phyloP scores from a whole-genome alignment of 192 early-diverging fungal species.

The Coemansia sp. region DNA sequence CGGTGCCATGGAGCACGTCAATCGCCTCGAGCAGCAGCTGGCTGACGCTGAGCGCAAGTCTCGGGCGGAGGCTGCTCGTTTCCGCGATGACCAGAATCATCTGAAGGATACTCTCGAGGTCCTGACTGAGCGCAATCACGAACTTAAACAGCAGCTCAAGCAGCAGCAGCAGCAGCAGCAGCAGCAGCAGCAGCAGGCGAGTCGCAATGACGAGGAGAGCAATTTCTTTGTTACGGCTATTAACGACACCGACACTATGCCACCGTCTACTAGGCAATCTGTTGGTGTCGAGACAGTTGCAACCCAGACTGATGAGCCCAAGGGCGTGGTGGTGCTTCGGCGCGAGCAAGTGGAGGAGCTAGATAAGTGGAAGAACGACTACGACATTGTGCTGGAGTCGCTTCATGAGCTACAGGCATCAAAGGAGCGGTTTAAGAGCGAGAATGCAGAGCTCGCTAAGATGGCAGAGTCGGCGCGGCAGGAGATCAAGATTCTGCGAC shows the following conservation, averaged over 20 bases:
- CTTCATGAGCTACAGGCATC: conserved; percentile 13
- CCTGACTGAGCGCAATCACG: conserved; percentile 29
- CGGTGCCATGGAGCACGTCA: background rate
- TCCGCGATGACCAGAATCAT: background rate
- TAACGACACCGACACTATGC: conserved; percentile 6
- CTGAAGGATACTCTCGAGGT: conserved; percentile 21
- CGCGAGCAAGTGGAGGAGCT: conserved; percentile 21
- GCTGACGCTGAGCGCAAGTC: conserved; percentile 2
- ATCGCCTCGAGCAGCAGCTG: conserved; percentile 3
- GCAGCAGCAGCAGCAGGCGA: background rate
- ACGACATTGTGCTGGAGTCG: conserved; percentile 9
- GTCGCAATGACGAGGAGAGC: conserved; percentile 19
- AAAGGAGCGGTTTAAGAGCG: conserved; percentile 19
- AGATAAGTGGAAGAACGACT: conserved; percentile 14
- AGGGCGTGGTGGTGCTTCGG: conserved; percentile 4
- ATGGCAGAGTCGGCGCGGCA: conserved; percentile 12
- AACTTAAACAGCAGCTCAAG: conserved; percentile 17
- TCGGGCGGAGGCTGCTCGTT: background rate
- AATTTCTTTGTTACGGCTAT: conserved; percentile 23
- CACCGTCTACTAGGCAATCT: background rate
- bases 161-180: conserved; percentile 4
- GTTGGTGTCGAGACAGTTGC: background rate
- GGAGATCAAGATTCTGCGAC: conserved; percentile 18
- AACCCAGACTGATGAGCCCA: background rate
- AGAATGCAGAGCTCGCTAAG: conserved; percentile 7